These are phyloP conservation scores for Trametes sanguinea DNA, from an alignment of 768 basidiomycete species.

Conservation along the genomic window DNA sequence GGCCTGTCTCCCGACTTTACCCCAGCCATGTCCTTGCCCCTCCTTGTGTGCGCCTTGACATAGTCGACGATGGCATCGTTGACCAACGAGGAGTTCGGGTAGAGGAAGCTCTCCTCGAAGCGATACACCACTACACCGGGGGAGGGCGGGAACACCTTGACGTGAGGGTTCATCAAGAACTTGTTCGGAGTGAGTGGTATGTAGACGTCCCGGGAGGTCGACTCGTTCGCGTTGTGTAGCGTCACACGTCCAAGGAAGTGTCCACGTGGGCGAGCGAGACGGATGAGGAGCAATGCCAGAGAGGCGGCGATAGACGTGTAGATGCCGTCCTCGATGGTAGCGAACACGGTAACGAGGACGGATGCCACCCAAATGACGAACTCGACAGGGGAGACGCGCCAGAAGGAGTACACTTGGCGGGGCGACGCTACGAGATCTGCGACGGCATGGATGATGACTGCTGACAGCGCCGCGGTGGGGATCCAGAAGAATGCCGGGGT, in stretches of 20 bases:
- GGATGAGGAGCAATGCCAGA: slow-evolving; percentile 78
- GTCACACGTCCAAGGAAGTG: slow-evolving; percentile 85
- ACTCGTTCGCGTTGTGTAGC: slow-evolving; percentile 32
- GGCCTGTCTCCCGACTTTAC: slow-evolving; percentile 71
- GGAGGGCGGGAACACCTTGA: slow-evolving; percentile 75
- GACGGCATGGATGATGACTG: slow-evolving; percentile 92
- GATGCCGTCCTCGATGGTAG: slow-evolving; percentile 87
- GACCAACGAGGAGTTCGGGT: slow-evolving; percentile 70
- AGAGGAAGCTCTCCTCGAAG: slow-evolving; percentile 86
- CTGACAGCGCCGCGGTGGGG: slow-evolving; percentile 74
- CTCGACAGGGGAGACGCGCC: slow-evolving; percentile 91
- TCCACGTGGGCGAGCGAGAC: slow-evolving; percentile 84
- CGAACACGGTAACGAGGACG: slow-evolving; percentile 86
- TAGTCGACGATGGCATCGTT: slow-evolving; percentile 78
- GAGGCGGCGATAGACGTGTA: slow-evolving; percentile 82
- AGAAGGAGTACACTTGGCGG: slow-evolving; percentile 78
- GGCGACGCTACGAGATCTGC: slow-evolving; percentile 86
- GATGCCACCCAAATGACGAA: slow-evolving; percentile 86
- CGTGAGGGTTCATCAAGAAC: slow-evolving; percentile 63
- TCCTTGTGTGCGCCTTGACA: slow-evolving; percentile 73
- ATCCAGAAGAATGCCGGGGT: slow-evolving; percentile 92
- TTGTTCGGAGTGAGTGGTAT: slow-evolving; percentile 66
- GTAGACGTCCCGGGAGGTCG: slow-evolving; percentile 70
- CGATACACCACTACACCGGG: slow-evolving; percentile 91
- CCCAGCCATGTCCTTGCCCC: slow-evolving; percentile 70